Base-by-base conservation (phyloP, 1,284 basidiomycete genomes). In the Ganoderma sinense region DNA sequence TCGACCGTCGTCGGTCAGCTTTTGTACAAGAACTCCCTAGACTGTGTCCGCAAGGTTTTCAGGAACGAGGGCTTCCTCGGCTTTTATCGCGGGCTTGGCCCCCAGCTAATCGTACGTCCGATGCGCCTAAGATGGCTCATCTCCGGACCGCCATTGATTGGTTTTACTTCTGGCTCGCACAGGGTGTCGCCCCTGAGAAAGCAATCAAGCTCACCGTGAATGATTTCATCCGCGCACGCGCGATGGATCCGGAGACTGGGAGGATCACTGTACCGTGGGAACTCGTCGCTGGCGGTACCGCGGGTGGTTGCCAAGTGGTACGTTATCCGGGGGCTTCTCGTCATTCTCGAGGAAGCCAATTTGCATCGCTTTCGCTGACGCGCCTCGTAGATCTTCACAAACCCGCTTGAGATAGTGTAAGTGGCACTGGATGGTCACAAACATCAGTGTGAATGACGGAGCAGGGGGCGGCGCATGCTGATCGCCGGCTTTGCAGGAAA, bases 121-220 rank as follows among this genome's bases (percentile, higher is more conserved):
- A 61, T 14, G 39, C 63, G 36, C 18, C 20, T 65, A 31, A 31
- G 6, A 14, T 26, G 59, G 36, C 59, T 48, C 36, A 68, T 62
- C 62, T 68, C 68, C 70, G 31, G 41, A 13, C 29, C 67, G 45
- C 41, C 68, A 74, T 26, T 74, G 14, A 61, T 53, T 62, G 70
- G 20, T 71, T 94, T 92, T 97, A 96, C 78, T 96, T 98, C 60
- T 33, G 62, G 2, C 23, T 26, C 59, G 23, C 45, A 33, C 79
- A 96, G 94, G 97, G 97, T 78, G 97, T 99, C 55, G 98, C 97
- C 16, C 97, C 97, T 16, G 97, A 99, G 82, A 99, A 98, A 84
- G 96, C 96, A 14, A 97, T 98, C 83, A 98, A 99, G 82, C 84
- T 97, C 69, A 98, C 97, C 2, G 93, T 99, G 73, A 99, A 99